Percentiles rank a stretch among this genome's conserved stretches.
Conservation (phyloP, 2,329 filamentous ascomycete genomes). For the Phyllosticta citribraziliensis region DNA sequence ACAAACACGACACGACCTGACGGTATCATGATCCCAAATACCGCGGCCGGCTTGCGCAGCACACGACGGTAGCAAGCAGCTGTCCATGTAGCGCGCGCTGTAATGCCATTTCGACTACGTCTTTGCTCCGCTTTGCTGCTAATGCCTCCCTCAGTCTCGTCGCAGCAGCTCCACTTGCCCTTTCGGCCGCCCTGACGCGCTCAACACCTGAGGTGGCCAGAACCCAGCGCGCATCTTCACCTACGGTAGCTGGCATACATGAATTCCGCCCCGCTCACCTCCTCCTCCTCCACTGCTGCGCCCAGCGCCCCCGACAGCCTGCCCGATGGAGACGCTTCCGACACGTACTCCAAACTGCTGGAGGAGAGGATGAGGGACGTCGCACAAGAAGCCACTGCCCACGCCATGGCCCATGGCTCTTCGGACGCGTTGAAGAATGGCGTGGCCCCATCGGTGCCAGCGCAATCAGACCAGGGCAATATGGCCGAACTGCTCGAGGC, state of each 20-base stretch:
- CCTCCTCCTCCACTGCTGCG: background rate
- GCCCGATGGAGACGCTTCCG: background rate
- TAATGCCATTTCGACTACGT: background rate
- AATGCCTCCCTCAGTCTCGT: background rate
- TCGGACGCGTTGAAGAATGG: background rate
- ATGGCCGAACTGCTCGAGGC: constrained; percentile 28
- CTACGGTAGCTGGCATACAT: background rate
- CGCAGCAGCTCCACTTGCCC: background rate
- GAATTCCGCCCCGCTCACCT: background rate
- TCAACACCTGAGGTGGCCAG: background rate
- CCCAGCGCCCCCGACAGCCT: background rate
- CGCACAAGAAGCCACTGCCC: background rate
- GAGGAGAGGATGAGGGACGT: background rate
- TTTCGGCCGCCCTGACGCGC: background rate
- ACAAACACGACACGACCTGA: background rate
- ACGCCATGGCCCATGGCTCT: background rate
- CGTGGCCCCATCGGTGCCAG: background rate
- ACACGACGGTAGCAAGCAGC: background rate
- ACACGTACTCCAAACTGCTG: background rate
- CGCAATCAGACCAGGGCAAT: background rate
- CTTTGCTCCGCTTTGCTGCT: background rate
- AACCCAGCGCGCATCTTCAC: background rate
- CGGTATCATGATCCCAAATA: background rate
- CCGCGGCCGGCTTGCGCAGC: background rate
- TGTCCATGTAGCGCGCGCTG: background rate